phyloP scores from a whole-genome alignment of 2,329 filamentous ascomycete genomes.

The Pyrenochaeta sp. region DNA sequence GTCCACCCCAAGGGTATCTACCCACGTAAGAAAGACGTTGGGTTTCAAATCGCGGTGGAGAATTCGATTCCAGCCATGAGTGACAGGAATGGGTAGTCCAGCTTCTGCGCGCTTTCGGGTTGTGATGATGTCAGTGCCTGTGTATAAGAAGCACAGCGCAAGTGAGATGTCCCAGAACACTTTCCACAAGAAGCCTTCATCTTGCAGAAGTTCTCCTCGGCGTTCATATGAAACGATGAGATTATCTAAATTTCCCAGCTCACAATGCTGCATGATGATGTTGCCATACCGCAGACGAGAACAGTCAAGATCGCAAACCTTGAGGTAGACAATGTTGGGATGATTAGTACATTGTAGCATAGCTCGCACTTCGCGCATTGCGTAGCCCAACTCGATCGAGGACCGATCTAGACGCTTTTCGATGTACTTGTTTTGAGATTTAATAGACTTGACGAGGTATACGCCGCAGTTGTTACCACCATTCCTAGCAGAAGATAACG shows the following conservation, averaged over 20 bases:
- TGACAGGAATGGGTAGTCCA: neutral
- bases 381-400: slow-evolving; percentile 3
- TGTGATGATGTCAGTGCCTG: slow-evolving; percentile 5
- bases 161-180: slow-evolving; percentile 18
- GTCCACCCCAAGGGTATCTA: neutral
- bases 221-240: slow-evolving; percentile 7
- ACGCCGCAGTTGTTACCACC: neutral
- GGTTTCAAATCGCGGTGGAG: slow-evolving; percentile 30
- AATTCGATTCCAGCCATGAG: slow-evolving; percentile 12
- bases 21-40: slow-evolving; percentile 23
- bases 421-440: neutral
- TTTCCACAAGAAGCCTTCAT: slow-evolving; percentile 26
- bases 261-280: slow-evolving; percentile 24
- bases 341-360: slow-evolving; percentile 1
- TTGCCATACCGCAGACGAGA: neutral
- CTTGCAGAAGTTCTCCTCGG: neutral
- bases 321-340: slow-evolving; percentile 7
- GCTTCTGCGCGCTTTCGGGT: neutral
- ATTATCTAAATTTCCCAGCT: slow-evolving; percentile 21
- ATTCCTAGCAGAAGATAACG: neutral
- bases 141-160: slow-evolving; percentile 20
- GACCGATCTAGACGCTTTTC: slow-evolving; percentile 9
- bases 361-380: slow-evolving; percentile 9
- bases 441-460: neutral
- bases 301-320: slow-evolving; percentile 1